Evolutionary conservation across 192 early-diverging fungal species (phyloP), one percentile per base, ranked within the genome.

Genomic region (Chytriomyces confervae): DNA sequence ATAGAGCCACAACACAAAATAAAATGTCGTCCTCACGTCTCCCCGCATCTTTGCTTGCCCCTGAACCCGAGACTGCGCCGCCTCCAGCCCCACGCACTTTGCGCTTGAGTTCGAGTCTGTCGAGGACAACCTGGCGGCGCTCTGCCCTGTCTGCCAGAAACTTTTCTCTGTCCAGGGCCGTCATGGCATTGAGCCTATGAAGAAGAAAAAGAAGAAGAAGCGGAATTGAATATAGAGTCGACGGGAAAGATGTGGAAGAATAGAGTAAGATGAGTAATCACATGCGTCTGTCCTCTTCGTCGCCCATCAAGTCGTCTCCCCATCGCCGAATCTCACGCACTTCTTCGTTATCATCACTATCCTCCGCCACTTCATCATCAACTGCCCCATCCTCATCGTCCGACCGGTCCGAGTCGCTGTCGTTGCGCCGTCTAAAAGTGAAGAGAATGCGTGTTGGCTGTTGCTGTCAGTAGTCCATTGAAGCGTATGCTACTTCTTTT

Each of bases 141-240:
- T 95, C 93, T 27, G 90, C 88, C 43, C 94, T 89, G 61, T 95
- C 94, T 8, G 88, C 83, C 48, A 95, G 84, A 82, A 93, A 93
- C 44, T 84, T 85, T 77, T 95, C 93, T 66, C 93, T 86, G 61
- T 93, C 92, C 18, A 95, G 84, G 79, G 93, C 93, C 9, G 85
- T 82, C 69, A 94, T 81, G 24, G 91, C 86, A 27, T 85, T 80
- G 27, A 94, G 84, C 72, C 83, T 68, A n/a, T 53, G 5, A 3
- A 1, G n/a, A n/a, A n/a, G 51, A 8, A 53, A 24, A 62, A 63
- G 29, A 9, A 7, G 29, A 20, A 24, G 3, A 3, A 24, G 36
- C 24, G 9, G 6, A 63, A 36, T 63, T 20, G 10, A 63, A 20
- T 20, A 63, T 36, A 36, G 29, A 36, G 0, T 36, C 29, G 2